Evolutionary conservation across 345 rosid genomes (phyloP).

Genomic region (Moricandia moricandioides): DNA sequence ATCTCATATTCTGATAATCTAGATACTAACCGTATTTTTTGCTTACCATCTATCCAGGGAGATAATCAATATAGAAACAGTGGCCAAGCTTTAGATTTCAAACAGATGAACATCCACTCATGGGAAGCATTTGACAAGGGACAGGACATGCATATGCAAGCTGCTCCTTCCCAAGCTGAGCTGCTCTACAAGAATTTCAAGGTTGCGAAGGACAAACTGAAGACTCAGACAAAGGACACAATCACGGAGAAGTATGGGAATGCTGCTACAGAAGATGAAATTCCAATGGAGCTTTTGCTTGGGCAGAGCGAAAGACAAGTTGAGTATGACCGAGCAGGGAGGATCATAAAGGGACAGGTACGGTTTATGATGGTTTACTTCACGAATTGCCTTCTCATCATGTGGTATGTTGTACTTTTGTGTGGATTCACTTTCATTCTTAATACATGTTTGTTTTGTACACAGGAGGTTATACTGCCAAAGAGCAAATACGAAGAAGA

Average conservation of each 20-base stretch:
- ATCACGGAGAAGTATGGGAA: conserved; percentile 63
- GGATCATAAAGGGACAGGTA: conserved; percentile 65
- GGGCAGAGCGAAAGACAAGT: conserved; percentile 71
- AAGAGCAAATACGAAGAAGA: conserved; percentile 77
- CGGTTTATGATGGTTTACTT: not conserved
- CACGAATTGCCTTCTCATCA: not conserved
- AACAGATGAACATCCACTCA: conserved; percentile 38
- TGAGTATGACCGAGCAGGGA: conserved; percentile 70
- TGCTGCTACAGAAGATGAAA: conserved; percentile 56
- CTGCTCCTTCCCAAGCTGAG: conserved; percentile 79
- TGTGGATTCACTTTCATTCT: not conserved
- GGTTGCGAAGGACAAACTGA: conserved; percentile 52
- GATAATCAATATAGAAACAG: conserved; percentile 70
- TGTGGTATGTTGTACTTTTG: not conserved
- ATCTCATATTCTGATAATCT: not conserved
- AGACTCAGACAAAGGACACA: conserved; percentile 48
- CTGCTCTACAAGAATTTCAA: conserved; percentile 46
- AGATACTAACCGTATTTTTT: not conserved
- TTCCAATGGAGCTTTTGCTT: conserved; percentile 60
- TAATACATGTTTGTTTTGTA: not conserved
- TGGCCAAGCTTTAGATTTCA: conserved; percentile 76
- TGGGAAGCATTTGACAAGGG: conserved; percentile 53
- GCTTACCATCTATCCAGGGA: conserved; percentile 43
- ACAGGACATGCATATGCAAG: conserved; percentile 70
- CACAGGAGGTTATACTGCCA: conserved; percentile 56